Percentiles rank a stretch among this genome's conserved stretches.
Evolutionary conservation across 805 yeast genomes (phyloP).

Genomic region (Kodamaea nitidulidarum): DNA sequence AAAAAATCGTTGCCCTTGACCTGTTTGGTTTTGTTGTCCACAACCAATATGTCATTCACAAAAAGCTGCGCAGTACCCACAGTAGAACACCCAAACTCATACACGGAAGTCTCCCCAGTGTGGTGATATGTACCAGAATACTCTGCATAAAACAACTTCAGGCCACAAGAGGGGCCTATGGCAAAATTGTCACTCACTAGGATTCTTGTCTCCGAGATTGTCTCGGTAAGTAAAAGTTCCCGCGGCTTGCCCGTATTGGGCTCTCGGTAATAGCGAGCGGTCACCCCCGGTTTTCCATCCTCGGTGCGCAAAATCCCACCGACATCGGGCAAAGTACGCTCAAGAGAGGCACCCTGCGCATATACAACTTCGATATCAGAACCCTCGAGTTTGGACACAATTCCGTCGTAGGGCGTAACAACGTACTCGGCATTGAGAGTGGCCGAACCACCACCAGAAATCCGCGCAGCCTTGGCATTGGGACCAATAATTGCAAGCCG

Average conservation of each 20-base stretch:
- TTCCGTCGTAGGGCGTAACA: conserved; percentile 47
- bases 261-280: conserved; percentile 22
- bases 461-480: conserved; percentile 47
- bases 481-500: conserved; percentile 56
- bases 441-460: conserved; percentile 64
- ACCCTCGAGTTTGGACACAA: conserved; percentile 26
- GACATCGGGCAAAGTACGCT: conserved; percentile 29
- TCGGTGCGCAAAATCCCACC: conserved; percentile 17
- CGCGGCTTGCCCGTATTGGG: conserved; percentile 18
- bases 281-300: conserved; percentile 26
- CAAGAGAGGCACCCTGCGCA: conserved; percentile 32
- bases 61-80: conserved; percentile 55
- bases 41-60: conserved; percentile 48
- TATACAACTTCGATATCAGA: conserved; percentile 20
- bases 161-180: not conserved
- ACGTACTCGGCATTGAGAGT: conserved; percentile 45
- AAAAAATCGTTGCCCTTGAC: conserved; percentile 47
- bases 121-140: conserved; percentile 44
- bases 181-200: conserved; percentile 2
- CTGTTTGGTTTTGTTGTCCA: conserved; percentile 56
- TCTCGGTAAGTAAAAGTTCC: conserved; percentile 22
- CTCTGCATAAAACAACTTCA: conserved; percentile 38
- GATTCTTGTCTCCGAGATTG: conserved; percentile 14
- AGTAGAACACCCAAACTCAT: conserved; percentile 49
- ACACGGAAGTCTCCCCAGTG: conserved; percentile 41